A percentile compares a stretch with the other conserved stretches of the same genome.
Evolutionary conservation across 305 asterid genomes (phyloP).

Genomic region (Fraxinus sp.): DNA sequence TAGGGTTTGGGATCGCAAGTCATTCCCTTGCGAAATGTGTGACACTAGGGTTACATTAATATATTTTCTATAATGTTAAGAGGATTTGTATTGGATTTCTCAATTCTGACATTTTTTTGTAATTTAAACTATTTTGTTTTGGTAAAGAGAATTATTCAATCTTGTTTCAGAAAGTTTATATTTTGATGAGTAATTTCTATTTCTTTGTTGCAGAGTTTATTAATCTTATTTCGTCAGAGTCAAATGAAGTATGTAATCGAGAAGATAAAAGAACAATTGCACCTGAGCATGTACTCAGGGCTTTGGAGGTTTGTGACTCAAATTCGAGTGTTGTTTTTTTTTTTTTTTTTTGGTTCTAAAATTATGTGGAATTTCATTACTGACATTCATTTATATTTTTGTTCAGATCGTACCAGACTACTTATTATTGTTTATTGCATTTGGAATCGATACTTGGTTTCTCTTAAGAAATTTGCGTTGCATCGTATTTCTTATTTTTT

Average conservation of each 20-base stretch:
- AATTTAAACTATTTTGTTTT: too few species aligned
- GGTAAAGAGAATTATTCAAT: background rate
- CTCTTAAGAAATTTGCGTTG: background rate
- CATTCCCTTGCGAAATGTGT: background rate
- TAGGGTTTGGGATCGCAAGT: background rate
- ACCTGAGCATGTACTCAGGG: conserved; percentile 95
- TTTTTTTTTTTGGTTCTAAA: background rate
- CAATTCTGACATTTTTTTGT: background rate
- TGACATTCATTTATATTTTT: background rate
- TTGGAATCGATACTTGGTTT: background rate
- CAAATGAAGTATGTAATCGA: conserved; percentile 87
- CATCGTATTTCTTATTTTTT: background rate
- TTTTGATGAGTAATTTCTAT: too few species aligned
- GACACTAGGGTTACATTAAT: background rate
- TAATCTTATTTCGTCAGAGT: conserved; percentile 89
- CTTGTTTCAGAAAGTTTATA: too few species aligned
- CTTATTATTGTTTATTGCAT: background rate
- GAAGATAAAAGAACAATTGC: conserved; percentile 89
- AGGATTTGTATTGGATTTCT: background rate
- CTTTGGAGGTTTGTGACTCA: conserved; percentile 57
- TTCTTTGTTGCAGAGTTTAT: conserved; percentile 66
- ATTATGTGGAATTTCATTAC: background rate
- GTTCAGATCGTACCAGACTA: background rate
- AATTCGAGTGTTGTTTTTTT: background rate
- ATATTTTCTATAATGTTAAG: background rate